Percentiles rank a stretch among this genome's conserved stretches.
These are phyloP conservation scores for Triticum turgidum DNA, from an alignment of 176 grass and related monocot species.

Conservation along the genomic window DNA sequence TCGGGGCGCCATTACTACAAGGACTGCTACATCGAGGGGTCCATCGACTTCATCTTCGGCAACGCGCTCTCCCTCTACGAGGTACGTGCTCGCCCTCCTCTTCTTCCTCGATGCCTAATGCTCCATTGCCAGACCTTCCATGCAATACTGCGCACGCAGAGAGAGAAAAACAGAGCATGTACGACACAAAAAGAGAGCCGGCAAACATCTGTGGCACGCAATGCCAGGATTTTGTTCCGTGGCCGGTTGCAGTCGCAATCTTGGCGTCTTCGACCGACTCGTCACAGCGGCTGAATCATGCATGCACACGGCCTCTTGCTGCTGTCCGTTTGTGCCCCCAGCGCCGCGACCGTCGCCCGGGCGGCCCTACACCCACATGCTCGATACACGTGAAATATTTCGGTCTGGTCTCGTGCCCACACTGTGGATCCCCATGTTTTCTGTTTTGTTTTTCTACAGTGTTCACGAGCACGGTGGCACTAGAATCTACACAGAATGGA, in stretches of 20 bases:
- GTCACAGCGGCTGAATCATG: background rate
- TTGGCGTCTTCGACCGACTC: background rate
- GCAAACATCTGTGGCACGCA: background rate
- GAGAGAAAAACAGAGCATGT: background rate
- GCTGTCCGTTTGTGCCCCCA: constrained; percentile 12
- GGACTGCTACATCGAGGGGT: constrained; percentile 91
- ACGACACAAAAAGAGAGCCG: too few species aligned
- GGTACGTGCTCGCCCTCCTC: constrained; percentile 14
- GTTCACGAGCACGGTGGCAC: too few species aligned
- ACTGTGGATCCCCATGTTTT: too few species aligned
- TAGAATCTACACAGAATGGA: too few species aligned
- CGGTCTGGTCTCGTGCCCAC: background rate
- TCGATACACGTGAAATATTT: background rate
- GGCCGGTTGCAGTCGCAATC: constrained; percentile 15
- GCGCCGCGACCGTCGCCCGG: background rate
- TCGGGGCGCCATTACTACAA: constrained; percentile 86
- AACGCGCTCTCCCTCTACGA: constrained; percentile 82
- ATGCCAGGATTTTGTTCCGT: background rate
- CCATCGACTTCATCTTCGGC: constrained; percentile 96
- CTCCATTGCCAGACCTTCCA: background rate
- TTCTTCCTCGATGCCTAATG: background rate
- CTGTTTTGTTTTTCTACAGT: too few species aligned
- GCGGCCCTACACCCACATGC: constrained; percentile 29
- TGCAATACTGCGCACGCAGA: background rate
- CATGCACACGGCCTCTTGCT: background rate